These are phyloP conservation scores for Leccinum disarticulatum DNA, from an alignment of 768 basidiomycete species.

Conservation along the genomic window DNA sequence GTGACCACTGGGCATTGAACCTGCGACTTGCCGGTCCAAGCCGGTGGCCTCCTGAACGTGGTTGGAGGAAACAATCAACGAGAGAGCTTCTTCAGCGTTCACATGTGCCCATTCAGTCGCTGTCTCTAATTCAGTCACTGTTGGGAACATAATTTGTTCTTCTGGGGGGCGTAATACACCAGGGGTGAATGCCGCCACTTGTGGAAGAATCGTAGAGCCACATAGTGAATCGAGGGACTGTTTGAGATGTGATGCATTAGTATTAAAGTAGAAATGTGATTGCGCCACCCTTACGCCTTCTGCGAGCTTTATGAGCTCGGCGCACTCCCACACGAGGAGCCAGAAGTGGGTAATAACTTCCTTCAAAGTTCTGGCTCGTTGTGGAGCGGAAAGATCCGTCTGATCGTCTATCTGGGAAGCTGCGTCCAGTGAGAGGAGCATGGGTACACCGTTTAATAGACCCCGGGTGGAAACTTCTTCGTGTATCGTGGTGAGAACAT, in stretches of 20 bases:
- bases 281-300: conserved; percentile 48
- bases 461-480: conserved; percentile 71
- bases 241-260: conserved; percentile 13
- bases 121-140: conserved; percentile 22
- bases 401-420: conserved; percentile 46
- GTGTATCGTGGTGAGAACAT: conserved; percentile 66
- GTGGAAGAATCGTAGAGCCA: conserved; percentile 38
- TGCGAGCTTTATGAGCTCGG: conserved; percentile 51
- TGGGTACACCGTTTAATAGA: conserved; percentile 76
- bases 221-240: conserved; percentile 50
- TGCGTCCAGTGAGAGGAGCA: conserved; percentile 74
- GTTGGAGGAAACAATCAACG: conserved; percentile 50
- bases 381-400: conserved; percentile 38
- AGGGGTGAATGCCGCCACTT: conserved; percentile 34
- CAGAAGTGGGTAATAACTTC: conserved; percentile 66
- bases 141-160: conserved; percentile 43
- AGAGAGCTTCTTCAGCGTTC: conserved; percentile 53
- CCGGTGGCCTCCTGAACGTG: conserved; percentile 64
- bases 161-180: conserved; percentile 46
- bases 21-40: conserved; percentile 56
- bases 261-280: conserved; percentile 12
- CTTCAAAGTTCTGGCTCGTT: conserved; percentile 54
- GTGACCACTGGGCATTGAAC: conserved; percentile 65
- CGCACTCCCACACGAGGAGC: conserved; percentile 65
- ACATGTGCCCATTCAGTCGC: conserved; percentile 39